These are phyloP conservation scores for Aspergillus brasiliensis DNA, from an alignment of 2,329 filamentous ascomycete genomes.

Conservation along the genomic window DNA sequence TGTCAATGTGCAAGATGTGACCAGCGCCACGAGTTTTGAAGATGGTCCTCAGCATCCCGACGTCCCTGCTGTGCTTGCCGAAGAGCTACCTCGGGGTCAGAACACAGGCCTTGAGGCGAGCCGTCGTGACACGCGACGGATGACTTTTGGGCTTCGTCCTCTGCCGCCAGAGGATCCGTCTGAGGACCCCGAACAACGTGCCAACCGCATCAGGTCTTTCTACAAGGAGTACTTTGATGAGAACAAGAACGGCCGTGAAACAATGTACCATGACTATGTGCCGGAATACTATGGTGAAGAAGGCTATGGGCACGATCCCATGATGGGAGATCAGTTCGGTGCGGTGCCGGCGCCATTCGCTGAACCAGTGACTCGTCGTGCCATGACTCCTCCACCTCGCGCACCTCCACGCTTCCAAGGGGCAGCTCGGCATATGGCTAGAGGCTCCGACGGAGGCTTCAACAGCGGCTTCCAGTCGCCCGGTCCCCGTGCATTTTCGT, in stretches of 20 bases:
- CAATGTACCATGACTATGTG: slow-evolving; percentile 77
- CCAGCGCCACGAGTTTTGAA: slow-evolving; percentile 24
- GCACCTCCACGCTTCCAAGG: slow-evolving; percentile 61
- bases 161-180: slow-evolving; percentile 82
- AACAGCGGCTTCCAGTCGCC: slow-evolving; percentile 30
- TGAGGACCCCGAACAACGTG: slow-evolving; percentile 90
- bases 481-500: slow-evolving; percentile 65
- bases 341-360: slow-evolving; percentile 65
- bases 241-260: slow-evolving; percentile 56
- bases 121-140: slow-evolving; percentile 49
- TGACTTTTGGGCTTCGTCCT: slow-evolving; percentile 71
- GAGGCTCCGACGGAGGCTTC: slow-evolving; percentile 45
- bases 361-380: slow-evolving; percentile 80
- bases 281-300: slow-evolving; percentile 67
- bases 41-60: slow-evolving; percentile 15
- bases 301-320: slow-evolving; percentile 59
- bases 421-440: slow-evolving; percentile 48
- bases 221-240: slow-evolving; percentile 99
- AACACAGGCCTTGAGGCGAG: slow-evolving; percentile 27
- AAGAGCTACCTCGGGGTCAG: slow-evolving; percentile 27
- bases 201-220: slow-evolving; percentile 96
- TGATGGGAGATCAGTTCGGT: slow-evolving; percentile 35
- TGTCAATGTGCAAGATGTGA: slow-evolving; percentile 31
- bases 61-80: slow-evolving; percentile 24
- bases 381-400: slow-evolving; percentile 90